Percentiles rank a stretch among this genome's conserved stretches.
These are phyloP conservation scores for Hylodesmum podocarpum DNA, from an alignment of 306 rosid genomes.

Conservation along the genomic window DNA sequence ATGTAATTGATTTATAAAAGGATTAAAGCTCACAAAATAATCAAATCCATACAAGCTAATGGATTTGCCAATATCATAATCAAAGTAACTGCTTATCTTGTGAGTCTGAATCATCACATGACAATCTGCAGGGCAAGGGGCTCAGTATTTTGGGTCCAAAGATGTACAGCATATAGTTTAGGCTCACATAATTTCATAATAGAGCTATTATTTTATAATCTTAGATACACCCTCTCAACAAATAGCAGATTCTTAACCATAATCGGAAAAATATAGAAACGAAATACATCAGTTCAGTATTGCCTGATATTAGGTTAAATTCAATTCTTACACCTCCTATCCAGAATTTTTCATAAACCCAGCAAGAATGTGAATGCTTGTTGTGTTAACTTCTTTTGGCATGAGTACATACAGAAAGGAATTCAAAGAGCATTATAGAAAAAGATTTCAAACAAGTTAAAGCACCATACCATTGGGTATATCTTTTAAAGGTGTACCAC, in stretches of 20 bases:
- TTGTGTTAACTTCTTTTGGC: not conserved
- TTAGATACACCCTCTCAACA: not conserved
- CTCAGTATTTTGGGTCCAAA: not conserved
- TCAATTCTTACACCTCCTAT: not conserved
- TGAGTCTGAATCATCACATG: conserved; percentile 11
- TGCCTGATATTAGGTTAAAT: not conserved
- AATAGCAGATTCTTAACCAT: not conserved
- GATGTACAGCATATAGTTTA: not conserved
- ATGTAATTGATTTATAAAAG: not conserved
- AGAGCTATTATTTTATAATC: not conserved
- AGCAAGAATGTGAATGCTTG: not conserved
- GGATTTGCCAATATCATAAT: not conserved
- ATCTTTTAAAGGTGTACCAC: conserved; percentile 86
- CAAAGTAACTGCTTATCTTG: not conserved
- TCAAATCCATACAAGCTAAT: not conserved
- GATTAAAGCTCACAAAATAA: not conserved
- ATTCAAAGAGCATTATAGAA: not conserved
- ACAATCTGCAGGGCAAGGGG: not conserved
- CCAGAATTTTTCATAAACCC: not conserved
- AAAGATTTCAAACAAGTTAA: conserved; percentile 20
- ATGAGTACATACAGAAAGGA: not conserved
- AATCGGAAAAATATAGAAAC: too few relatives aligned
- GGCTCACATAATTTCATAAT: not conserved
- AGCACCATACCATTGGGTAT: conserved; percentile 82
- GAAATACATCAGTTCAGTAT: not conserved